Percentiles rank a stretch among this genome's conserved stretches.
Evolutionary conservation across 768 basidiomycete species (phyloP).

Genomic region (Russula ochroleuca): DNA sequence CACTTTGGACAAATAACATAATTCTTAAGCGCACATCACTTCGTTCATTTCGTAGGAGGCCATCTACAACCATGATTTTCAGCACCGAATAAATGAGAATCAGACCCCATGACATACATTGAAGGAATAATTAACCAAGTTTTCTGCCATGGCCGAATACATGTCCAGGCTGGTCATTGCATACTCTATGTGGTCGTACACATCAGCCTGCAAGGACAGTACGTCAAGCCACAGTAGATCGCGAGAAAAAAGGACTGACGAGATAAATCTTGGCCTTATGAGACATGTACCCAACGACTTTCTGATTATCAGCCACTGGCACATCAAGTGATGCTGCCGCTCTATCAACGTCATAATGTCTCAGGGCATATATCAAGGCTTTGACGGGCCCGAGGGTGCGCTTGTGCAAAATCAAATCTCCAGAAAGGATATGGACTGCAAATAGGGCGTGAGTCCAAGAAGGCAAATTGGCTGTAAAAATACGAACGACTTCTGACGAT

Average conservation of each 20-base stretch:
- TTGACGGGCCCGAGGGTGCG: slow-evolving; percentile 70
- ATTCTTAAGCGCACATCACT: slow-evolving; percentile 50
- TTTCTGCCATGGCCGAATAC: slow-evolving; percentile 66
- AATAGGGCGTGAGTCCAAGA: neutral
- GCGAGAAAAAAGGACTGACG: slow-evolving; percentile 35
- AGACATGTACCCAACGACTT: slow-evolving; percentile 59
- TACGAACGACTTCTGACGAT: slow-evolving; percentile 55
- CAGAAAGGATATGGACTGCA: slow-evolving; percentile 69
- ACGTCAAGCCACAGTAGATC: slow-evolving; percentile 1
- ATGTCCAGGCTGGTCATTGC: slow-evolving; percentile 66
- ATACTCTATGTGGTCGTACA: slow-evolving; percentile 73
- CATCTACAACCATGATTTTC: slow-evolving; percentile 41
- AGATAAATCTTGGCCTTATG: slow-evolving; percentile 63
- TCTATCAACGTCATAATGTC: slow-evolving; percentile 67
- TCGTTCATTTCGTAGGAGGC: slow-evolving; percentile 73
- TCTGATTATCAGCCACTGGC: slow-evolving; percentile 28
- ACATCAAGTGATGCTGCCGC: slow-evolving; percentile 53
- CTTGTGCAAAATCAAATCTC: slow-evolving; percentile 69
- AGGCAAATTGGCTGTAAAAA: neutral
- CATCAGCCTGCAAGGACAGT: slow-evolving; percentile 50
- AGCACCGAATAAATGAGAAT: neutral
- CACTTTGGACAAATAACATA: neutral
- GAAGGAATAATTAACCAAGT: slow-evolving; percentile 69
- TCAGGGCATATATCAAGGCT: slow-evolving; percentile 60
- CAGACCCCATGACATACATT: slow-evolving; percentile 44